A percentile compares a stretch with the other conserved stretches of the same genome.
Conservation (phyloP, 208 protist species). For the Wallacemonas sp. region DNA sequence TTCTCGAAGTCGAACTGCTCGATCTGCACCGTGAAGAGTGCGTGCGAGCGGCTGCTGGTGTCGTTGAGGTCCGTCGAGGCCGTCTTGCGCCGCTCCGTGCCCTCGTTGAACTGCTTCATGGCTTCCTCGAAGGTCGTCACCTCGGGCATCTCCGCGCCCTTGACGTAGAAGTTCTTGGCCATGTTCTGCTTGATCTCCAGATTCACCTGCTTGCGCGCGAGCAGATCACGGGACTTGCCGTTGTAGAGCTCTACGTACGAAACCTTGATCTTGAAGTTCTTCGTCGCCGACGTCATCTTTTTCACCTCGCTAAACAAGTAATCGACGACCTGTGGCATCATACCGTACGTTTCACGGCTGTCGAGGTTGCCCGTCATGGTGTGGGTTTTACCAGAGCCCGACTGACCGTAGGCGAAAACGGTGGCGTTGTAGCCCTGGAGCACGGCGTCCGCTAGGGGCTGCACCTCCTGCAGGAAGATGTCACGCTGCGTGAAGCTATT, state of each 20-base stretch:
- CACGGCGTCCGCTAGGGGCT: slow-evolving; percentile 84
- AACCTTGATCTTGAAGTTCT: slow-evolving; percentile 87
- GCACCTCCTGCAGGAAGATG: slow-evolving; percentile 89
- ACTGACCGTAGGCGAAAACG: slow-evolving; percentile 93
- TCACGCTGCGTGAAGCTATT: slow-evolving; percentile 92
- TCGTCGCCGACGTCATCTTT: slow-evolving; percentile 78
- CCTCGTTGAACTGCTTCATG: slow-evolving; percentile 86
- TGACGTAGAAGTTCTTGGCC: slow-evolving; percentile 93
- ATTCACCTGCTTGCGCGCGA: slow-evolving; percentile 76
- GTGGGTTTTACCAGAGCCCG: slow-evolving; percentile 91
- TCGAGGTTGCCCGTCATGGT: slow-evolving; percentile 91
- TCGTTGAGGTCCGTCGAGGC: slow-evolving; percentile 92
- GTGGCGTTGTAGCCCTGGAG: slow-evolving; percentile 93
- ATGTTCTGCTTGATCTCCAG: slow-evolving; percentile 93
- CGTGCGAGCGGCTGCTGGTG: slow-evolving; percentile 89
- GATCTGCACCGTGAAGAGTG: slow-evolving; percentile 89
- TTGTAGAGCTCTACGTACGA: slow-evolving; percentile 93
- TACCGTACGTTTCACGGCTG: slow-evolving; percentile 81
- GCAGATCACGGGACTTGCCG: slow-evolving; percentile 86
- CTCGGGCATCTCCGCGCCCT: slow-evolving; percentile 89
- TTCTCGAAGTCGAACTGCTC: slow-evolving; percentile 89
- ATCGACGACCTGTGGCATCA: slow-evolving; percentile 91
- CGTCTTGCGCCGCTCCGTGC: slow-evolving; percentile 86
- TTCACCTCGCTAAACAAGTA: slow-evolving; percentile 88
- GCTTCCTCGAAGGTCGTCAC: slow-evolving; percentile 84